phyloP scores from a whole-genome alignment of 2,329 filamentous ascomycete species.

The Sordariomycetes sp. region DNA sequence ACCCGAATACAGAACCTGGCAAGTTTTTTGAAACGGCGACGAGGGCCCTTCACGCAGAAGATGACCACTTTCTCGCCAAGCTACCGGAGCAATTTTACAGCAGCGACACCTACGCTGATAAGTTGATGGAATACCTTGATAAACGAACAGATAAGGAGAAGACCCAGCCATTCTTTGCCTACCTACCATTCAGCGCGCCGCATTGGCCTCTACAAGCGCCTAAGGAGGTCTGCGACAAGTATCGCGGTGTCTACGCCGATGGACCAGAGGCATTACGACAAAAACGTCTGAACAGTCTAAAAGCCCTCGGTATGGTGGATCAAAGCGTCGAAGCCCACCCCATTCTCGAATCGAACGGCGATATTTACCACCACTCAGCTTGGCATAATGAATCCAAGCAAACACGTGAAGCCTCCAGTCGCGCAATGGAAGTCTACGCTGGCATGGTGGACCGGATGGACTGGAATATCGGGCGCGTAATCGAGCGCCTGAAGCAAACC shows the following conservation, averaged over 20 bases:
- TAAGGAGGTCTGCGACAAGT: slow-evolving; percentile 33
- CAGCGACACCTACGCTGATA: no score
- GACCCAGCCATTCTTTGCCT: slow-evolving; percentile 10
- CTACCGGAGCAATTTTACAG: background rate
- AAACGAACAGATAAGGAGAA: slow-evolving; percentile 3
- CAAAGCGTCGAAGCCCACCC: slow-evolving; percentile 11
- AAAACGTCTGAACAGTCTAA: slow-evolving; percentile 31
- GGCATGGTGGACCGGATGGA: slow-evolving; percentile 58
- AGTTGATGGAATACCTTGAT: background rate
- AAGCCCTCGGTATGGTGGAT: slow-evolving; percentile 28
- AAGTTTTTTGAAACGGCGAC: background rate
- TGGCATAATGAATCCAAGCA: slow-evolving; percentile 37
- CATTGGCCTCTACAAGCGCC: slow-evolving; percentile 45
- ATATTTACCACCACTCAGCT: slow-evolving; percentile 33
- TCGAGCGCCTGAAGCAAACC: slow-evolving; percentile 43
- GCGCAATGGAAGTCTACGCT: slow-evolving; percentile 37
- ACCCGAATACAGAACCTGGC: background rate
- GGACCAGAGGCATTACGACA: slow-evolving; percentile 36
- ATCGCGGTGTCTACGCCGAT: slow-evolving; percentile 37
- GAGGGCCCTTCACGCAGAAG: background rate
- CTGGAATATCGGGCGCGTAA: slow-evolving; percentile 47
- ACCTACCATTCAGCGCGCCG: slow-evolving; percentile 16
- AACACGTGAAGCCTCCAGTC: slow-evolving; percentile 6
- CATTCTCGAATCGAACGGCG: slow-evolving; percentile 12
- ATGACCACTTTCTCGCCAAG: background rate